Percentiles rank a stretch among this genome's conserved stretches.
Evolutionary conservation across 768 basidiomycete species (phyloP).

Genomic region (Strobilomyces dryophilus): DNA sequence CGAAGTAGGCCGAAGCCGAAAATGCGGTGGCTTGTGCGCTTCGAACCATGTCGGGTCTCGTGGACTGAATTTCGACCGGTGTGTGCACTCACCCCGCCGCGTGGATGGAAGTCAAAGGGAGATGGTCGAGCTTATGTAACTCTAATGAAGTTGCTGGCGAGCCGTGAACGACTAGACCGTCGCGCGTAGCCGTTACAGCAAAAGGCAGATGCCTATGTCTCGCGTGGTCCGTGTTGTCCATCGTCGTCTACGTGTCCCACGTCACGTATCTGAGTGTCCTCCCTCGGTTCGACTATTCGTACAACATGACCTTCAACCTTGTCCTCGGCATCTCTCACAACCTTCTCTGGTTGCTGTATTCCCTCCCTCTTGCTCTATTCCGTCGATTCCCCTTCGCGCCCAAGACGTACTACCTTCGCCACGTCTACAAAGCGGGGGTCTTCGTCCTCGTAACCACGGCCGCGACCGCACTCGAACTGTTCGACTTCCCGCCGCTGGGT

Average conservation of each 20-base stretch:
- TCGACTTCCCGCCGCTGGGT: constrained; percentile 84
- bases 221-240: constrained; percentile 51
- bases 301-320: constrained; percentile 88
- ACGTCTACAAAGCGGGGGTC: constrained; percentile 48
- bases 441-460: constrained; percentile 69
- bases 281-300: constrained; percentile 86
- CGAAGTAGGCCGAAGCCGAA: constrained; percentile 71
- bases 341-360: constrained; percentile 73
- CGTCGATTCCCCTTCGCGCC: constrained; percentile 53
- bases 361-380: constrained; percentile 46
- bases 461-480: constrained; percentile 77
- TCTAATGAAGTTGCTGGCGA: constrained; percentile 15
- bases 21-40: constrained; percentile 49
- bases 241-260: constrained; percentile 62
- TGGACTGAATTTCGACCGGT: too few species aligned
- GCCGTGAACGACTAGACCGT: too few species aligned
- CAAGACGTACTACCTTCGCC: constrained; percentile 54
- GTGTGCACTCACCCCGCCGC: too few species aligned
- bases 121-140: constrained; percentile 17
- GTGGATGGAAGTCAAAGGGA: too few species aligned
- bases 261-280: constrained; percentile 72
- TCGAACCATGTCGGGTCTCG: constrained; percentile 38
- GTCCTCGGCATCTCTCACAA: constrained; percentile 75
- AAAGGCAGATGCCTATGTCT: too few species aligned
- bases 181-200: too few species aligned